Evolutionary conservation across 495 filamentous ascomycete genomes (phyloP).

Genomic region (Xylaria flabelliformis): DNA sequence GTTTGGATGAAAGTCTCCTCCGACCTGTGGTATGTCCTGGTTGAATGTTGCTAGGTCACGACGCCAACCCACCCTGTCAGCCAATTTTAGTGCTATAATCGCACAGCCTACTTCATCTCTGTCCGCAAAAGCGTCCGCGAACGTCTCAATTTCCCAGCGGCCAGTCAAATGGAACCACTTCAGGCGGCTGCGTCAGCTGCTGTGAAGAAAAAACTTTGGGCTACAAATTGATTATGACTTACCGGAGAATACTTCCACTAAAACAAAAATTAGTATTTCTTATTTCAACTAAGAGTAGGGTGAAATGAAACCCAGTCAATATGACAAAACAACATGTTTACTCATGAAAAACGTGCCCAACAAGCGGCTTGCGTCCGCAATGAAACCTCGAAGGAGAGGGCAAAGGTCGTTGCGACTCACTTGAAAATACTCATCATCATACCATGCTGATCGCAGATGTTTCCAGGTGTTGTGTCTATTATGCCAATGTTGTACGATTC

Average conservation of each 20-base stretch:
- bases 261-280: neutral
- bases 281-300: neutral
- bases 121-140: neutral
- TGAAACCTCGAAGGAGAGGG: neutral
- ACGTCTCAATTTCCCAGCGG: neutral
- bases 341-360: neutral
- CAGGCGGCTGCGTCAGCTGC: neutral
- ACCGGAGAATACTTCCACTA: slow-evolving; percentile 10
- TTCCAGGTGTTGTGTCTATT: neutral
- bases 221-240: neutral
- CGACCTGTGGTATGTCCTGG: neutral
- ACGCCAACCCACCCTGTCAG: neutral
- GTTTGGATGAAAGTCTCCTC: too few relatives aligned
- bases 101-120: slow-evolving; percentile 2
- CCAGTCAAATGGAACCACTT: neutral
- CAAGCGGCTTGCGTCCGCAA: neutral
- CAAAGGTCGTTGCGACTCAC: neutral
- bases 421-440: neutral
- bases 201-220: neutral
- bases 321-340: neutral
- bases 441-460: neutral
- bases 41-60: neutral
- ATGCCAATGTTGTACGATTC: neutral
- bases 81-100: neutral
- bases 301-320: neutral